Evolutionary conservation across 805 yeast genomes (phyloP), one percentile per base, ranked within the genome.

Genomic region (Candida peoriensis): DNA sequence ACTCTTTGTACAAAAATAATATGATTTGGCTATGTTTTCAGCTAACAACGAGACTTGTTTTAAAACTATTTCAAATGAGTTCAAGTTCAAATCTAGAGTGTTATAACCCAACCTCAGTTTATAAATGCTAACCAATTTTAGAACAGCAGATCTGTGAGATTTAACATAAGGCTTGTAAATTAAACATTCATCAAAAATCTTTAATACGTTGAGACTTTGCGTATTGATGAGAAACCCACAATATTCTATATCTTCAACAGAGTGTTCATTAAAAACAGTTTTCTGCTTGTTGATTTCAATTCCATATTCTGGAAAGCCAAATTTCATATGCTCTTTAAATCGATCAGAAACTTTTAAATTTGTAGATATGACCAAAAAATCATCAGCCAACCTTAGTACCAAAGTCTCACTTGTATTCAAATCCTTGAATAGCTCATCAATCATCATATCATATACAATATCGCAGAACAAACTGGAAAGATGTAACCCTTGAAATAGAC

Each of bases 401-500:
- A 69, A 39, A 12, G 70, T 57, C 3, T 56, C 47, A 6, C 46
- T 39, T 3, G 42, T 33, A 1, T 41, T 23, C n/a, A 54, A 25
- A 25, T 51, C 48, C 11, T 50, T 43, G 45, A 47, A 46, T 31
- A 43, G 41, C 4, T 43, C 42, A 20, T 66, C 63, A 9, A 82
- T 68, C 20, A 89, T 51, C 2, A 69, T 64, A 48, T 82, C 87
- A 47, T 82, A 81, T 0, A 84, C 71, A 1, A 87, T 43, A 43
- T 87, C 85, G 43, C 95, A 87, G 23, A 89, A 65, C 5, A 78
- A 63, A 1, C 83, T 72, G 37, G 95, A 90, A 4, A 88, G 55
- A 2, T 80, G 77, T 7, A 86, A 74, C 0, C 97, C 97, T 60
- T 89, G 97, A 35, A 81, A 88, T 0, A 90, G 66, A 0, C 97